phyloP scores from a whole-genome alignment of 208 protist species.

The Trypanosoma vivax region DNA sequence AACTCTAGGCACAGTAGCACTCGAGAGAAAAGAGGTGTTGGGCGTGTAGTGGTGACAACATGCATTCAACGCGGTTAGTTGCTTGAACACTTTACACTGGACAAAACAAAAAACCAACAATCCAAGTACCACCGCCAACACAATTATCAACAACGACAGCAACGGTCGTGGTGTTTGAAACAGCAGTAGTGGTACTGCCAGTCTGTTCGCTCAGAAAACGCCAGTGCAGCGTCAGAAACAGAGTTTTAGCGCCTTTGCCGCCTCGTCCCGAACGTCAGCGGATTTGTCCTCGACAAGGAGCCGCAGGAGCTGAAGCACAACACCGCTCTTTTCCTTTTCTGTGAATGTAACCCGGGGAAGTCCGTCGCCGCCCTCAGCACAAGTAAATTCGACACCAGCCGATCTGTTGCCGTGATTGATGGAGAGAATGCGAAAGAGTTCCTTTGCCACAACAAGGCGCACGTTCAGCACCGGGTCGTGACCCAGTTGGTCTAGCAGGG shows the following conservation, averaged over 20 bases:
- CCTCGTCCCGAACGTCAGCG: conserved; percentile 69
- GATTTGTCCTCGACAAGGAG: conserved; percentile 65
- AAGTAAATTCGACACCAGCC: conserved; percentile 1
- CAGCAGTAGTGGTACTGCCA: too few relatives aligned
- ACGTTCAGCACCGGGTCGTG: conserved; percentile 75
- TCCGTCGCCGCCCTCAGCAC: neutral
- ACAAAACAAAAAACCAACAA: too few relatives aligned
- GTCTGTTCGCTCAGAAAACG: too few relatives aligned
- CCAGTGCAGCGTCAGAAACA: conserved; percentile 42
- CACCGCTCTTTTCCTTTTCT: conserved; percentile 59
- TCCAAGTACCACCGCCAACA: too few relatives aligned
- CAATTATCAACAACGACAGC: conserved; percentile 10
- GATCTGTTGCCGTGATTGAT: neutral
- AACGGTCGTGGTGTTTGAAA: neutral
- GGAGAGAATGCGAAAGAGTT: conserved; percentile 45
- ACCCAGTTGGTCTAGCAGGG: conserved; percentile 60
- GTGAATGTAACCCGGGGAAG: conserved; percentile 29
- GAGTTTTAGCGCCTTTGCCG: conserved; percentile 61
- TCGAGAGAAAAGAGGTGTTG: too few relatives aligned
- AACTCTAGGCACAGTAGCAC: too few relatives aligned
- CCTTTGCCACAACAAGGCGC: conserved; percentile 68
- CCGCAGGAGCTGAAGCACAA: conserved; percentile 56
- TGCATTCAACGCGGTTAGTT: too few relatives aligned
- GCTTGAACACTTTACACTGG: too few relatives aligned
- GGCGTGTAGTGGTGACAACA: too few relatives aligned